A percentile compares a stretch with the other conserved stretches of the same genome.
These are phyloP conservation scores for Alisma plantagoaquatica DNA, from an alignment of 106 monocot species.

Conservation along the genomic window DNA sequence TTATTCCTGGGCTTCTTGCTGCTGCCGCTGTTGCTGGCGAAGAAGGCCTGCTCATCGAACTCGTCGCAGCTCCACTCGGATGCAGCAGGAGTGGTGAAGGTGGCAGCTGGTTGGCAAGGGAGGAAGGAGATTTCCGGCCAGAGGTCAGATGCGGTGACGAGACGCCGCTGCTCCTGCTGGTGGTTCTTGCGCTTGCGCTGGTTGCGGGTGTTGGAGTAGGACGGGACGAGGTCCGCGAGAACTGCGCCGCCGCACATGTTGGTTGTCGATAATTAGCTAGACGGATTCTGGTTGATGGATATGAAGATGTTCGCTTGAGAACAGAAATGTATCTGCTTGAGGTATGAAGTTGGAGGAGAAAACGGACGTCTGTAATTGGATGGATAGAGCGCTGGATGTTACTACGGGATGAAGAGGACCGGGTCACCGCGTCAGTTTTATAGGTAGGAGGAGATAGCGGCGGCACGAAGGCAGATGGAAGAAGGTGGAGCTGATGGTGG, in stretches of 20 bases:
- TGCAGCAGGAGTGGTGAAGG: slow-evolving; percentile 35
- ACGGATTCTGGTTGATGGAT: background rate
- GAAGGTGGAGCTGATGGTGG: no score
- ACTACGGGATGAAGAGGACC: no score
- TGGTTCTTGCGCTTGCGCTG: no score
- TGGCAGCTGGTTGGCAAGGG: no score
- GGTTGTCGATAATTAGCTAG: background rate
- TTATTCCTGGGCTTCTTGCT: background rate
- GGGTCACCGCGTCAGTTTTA: no score
- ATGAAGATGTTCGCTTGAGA: background rate
- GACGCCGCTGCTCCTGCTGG: background rate
- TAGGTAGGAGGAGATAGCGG: no score
- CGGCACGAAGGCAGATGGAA: no score
- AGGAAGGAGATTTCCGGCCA: slow-evolving; percentile 3
- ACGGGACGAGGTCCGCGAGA: slow-evolving; percentile 4
- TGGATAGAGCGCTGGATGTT: no score
- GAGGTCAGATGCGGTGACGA: background rate
- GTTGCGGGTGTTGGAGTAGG: no score
- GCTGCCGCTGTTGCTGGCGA: background rate
- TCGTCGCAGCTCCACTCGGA: slow-evolving; percentile 10
- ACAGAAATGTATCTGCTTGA: background rate
- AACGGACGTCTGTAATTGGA: background rate
- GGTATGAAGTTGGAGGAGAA: background rate
- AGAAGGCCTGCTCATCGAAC: background rate
- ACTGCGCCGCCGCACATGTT: slow-evolving; percentile 13